Base-by-base conservation (phyloP, 352 stramenopile species). In the Pythium myriotylum region DNA sequence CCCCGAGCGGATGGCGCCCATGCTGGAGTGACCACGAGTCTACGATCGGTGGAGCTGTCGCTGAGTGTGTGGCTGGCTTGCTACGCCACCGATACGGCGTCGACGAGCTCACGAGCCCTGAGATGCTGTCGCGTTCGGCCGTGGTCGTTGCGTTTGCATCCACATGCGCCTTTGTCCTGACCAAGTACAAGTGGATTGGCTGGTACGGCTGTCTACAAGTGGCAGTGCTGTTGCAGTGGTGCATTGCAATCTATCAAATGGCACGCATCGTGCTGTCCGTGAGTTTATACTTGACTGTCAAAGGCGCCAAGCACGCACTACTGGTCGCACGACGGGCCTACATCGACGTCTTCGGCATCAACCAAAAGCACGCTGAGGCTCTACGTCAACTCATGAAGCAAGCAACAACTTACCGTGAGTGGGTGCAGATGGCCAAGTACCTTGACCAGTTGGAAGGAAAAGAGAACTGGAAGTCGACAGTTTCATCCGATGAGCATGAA, bases 221-320 rank as follows among this genome's bases (percentile, higher is more conserved):
- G 12, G 73, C 84, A 26, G 68, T 87, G n/a, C 69, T 87, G 29
- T 49, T 87, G 48, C 79, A 89, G 59, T 88, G 77, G 79, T 64
- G 82, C 52, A 60, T 88, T 14, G 81, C 81, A 19, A 62, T 91
- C 29, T 91, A 91, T 54, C 79, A 89, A 50, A 73, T 88, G 59
- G 52, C 67, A 19, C 79, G 81, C 41, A 89, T 91, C 27, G 59
- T 70, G n/a, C 27, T 89, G 8, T 89, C 81, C 1, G 58, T 91
- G 35, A 70, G 57, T 24, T 62, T 67, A 19, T 88, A 88, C 55
- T 39, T 87, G 20, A 52, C 68, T 4, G 67, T 90, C 22, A 90
- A 88, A 48, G 53, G 67, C 13, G 26, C 72, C 47, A 88, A 88
- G 51, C 48, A 57, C 7, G 6, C n/a, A 7, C 20, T 59, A 23